Percentiles rank a stretch among this genome's conserved stretches.
Evolutionary conservation across 208 protist species (phyloP).

Genomic region (Baffinella frigidus): DNA sequence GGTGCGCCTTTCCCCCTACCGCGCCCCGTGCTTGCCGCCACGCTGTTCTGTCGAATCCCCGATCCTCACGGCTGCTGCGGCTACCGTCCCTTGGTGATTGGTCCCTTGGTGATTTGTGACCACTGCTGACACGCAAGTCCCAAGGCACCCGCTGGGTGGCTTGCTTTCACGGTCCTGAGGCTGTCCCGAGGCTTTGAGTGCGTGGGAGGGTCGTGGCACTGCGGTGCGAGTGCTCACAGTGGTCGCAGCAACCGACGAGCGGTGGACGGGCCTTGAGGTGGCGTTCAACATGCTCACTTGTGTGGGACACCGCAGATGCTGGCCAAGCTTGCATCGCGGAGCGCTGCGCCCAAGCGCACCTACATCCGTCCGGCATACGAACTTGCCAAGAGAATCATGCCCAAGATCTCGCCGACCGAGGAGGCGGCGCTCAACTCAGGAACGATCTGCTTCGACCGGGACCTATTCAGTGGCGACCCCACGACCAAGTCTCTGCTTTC

Average conservation of each 20-base stretch:
- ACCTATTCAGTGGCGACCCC: slow-evolving; percentile 63
- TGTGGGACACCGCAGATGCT: not conserved
- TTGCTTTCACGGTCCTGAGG: no score
- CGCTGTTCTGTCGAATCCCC: no score
- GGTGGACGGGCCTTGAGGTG: not conserved
- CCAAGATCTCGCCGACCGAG: slow-evolving; percentile 69
- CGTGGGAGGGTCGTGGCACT: not conserved
- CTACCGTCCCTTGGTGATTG: no score
- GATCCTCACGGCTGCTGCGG: no score
- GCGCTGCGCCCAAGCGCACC: not conserved
- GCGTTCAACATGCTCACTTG: not conserved
- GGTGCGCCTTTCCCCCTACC: no score
- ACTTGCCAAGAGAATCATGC: slow-evolving; percentile 68
- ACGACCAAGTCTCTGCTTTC: not conserved
- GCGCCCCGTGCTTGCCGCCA: no score
- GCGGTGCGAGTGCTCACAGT: not conserved
- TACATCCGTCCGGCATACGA: slow-evolving; percentile 62
- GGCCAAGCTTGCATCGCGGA: not conserved
- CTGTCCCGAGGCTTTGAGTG: not conserved
- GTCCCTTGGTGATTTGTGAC: no score
- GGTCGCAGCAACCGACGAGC: not conserved
- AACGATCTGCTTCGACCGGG: slow-evolving; percentile 69
- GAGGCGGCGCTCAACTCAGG: slow-evolving; percentile 66
- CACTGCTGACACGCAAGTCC: no score
- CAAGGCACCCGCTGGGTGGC: no score